These are phyloP conservation scores for Nepenthes gracilis DNA, from an alignment of 148 eudicot genomes.

Conservation along the genomic window DNA sequence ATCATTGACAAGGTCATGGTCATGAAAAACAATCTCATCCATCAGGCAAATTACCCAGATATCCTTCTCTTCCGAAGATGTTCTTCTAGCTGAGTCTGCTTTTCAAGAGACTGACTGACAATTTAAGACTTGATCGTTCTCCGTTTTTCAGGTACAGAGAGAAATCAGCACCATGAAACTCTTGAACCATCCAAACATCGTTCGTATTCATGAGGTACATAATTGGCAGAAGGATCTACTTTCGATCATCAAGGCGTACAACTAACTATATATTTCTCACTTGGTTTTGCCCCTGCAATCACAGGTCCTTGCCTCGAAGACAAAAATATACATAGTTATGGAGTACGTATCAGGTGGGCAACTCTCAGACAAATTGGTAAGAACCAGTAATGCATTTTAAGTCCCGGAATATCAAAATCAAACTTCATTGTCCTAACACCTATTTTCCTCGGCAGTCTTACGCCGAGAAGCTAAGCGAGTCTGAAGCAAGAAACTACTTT, in stretches of 20 bases:
- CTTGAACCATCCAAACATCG: slow-evolving; percentile 48
- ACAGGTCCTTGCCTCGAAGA: slow-evolving; percentile 49
- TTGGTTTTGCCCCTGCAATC: neutral
- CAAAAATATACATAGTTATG: slow-evolving; percentile 50
- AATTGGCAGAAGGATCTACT: neutral
- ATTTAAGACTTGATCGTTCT: neutral
- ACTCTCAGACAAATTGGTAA: slow-evolving; percentile 46
- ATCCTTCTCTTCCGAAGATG: neutral
- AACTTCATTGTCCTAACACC: neutral
- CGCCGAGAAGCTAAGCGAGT: slow-evolving; percentile 16
- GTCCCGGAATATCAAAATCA: too few relatives aligned
- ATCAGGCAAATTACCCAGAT: slow-evolving; percentile 23
- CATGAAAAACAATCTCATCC: slow-evolving; percentile 28
- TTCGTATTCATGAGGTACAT: slow-evolving; percentile 36
- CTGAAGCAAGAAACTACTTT: slow-evolving; percentile 31
- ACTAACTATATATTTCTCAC: neutral
- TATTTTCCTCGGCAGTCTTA: slow-evolving; percentile 22
- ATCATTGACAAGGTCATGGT: slow-evolving; percentile 46
- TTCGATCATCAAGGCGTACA: neutral
- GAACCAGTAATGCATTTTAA: neutral
- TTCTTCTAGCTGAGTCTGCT: neutral
- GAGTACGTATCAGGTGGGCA: slow-evolving; percentile 46
- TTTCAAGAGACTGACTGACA: neutral
- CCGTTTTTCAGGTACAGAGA: slow-evolving; percentile 25
- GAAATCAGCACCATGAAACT: slow-evolving; percentile 51